Evolutionary conservation across 371 early-diverging fungal genomes (phyloP), one percentile per base, ranked within the genome.

Genomic region (Vairimorpha necatrix): DNA sequence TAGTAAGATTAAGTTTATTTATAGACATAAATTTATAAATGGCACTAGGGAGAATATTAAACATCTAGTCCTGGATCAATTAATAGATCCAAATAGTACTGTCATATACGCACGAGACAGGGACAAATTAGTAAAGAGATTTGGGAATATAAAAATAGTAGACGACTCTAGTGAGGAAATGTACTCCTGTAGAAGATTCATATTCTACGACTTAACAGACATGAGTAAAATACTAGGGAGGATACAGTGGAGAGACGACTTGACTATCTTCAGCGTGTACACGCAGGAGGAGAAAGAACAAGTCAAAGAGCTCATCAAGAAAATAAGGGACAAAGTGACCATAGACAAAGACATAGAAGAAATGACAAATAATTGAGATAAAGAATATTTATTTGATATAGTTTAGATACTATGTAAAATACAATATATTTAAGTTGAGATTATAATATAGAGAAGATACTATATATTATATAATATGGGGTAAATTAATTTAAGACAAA

Each of bases 11-110:
- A 33, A 22, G 28, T 30, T 74, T 36, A 18, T 53, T n/a, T 67
- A 65, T 11, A 61, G 32, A 48, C 62, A 69, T 69, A 53, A 48
- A n/a, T 69, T 69, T 69, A 48, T 75, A 38, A 65, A 65, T 69
- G 68, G 75, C 18, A 75, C 69, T 14, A 62, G 7, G 33, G 42
- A 48, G 9, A 62, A 58, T 6, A 28, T 75, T 39, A 75, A 75
- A 30, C 69, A 67, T 39, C 20, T 67, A 20, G 26, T 63, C 0
- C 20, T 75, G n/a, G 39, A 50, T 28, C 68, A 67, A 69, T 20
- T 62, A 16, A 34, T 74, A 28, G 68, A 69, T 33, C 28, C 28
- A 56, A 56, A 56, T 4, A n/a, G 22, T 26, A 28, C 58, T 9
- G 1, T 56, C 4, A 56, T 56, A 26, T 56, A 28, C 6, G 13